These are phyloP conservation scores for Escallonia herrerae DNA, from an alignment of 129 eudicot species.

Conservation along the genomic window DNA sequence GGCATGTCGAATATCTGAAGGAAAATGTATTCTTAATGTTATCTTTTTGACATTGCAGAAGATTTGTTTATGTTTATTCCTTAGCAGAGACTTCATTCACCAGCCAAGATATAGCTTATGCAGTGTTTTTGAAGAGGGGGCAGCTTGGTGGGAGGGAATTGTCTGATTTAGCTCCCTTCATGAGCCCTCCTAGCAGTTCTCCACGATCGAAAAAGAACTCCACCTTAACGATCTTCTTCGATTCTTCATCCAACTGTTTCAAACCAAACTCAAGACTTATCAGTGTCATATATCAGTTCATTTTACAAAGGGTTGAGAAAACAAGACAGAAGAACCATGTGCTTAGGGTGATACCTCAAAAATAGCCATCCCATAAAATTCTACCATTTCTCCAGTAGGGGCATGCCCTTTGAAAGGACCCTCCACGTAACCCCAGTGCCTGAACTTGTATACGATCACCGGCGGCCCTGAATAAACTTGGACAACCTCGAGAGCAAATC, in stretches of 20 bases:
- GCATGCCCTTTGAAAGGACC: slow-evolving; percentile 38
- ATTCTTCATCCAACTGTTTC: slow-evolving; percentile 10
- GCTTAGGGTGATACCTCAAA: slow-evolving; percentile 19
- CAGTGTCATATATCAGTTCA: too few relatives aligned
- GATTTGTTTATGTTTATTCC: too few relatives aligned
- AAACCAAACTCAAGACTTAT: background rate
- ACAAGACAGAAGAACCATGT: too few relatives aligned
- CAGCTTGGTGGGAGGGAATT: slow-evolving; percentile 19
- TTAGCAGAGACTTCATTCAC: background rate
- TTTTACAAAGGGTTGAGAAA: too few relatives aligned
- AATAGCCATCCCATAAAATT: slow-evolving; percentile 22
- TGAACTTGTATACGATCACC: slow-evolving; percentile 29
- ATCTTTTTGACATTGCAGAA: too few relatives aligned
- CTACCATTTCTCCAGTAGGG: slow-evolving; percentile 27
- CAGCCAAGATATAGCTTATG: background rate
- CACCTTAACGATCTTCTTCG: slow-evolving; percentile 38
- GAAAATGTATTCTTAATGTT: too few relatives aligned
- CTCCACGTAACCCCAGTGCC: slow-evolving; percentile 46
- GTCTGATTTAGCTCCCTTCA: slow-evolving; percentile 21
- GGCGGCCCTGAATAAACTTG: slow-evolving; percentile 38
- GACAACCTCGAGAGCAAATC: slow-evolving; percentile 29
- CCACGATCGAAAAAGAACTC: slow-evolving; percentile 60
- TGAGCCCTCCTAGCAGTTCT: slow-evolving; percentile 42
- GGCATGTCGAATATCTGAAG: too few relatives aligned
- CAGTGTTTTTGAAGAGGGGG: slow-evolving; percentile 28